Evolutionary conservation across 805 yeast species (phyloP), one percentile per base, ranked within the genome.

Genomic region (Yamadazyma endophytica): DNA sequence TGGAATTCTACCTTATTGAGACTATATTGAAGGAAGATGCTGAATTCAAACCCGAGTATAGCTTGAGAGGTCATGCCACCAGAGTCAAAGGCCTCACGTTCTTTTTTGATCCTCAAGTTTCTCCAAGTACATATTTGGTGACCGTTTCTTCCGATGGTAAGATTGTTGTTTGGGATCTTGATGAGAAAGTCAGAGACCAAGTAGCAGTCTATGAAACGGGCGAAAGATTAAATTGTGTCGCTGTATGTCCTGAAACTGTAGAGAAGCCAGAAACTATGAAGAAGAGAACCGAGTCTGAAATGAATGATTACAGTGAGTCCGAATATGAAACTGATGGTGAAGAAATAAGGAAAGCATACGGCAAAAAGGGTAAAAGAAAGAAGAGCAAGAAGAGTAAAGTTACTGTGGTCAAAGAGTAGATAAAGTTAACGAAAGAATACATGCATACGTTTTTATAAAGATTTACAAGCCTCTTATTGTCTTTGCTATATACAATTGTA

Each of bases 101-200:
- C 28, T 72, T 69, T 46, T 44, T 49, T 16, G 59, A 64, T 21
- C 64, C 69, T 9, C 30, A 29, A 4, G 67, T 62, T 13, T 54
- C 67, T 17, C 33, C 40, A 25, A 47, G 43, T 16, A 42, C 50
- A 14, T 82, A 71, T 49, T 56, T 92, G 49, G 72, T 85, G 0
- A 82, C 95, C 2, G 85, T 88, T 9, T 85, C 96, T 1, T 85
- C 97, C 0, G 97, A 90, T 56, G 97, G 97, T 16, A 83, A 76
- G 48, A 81, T 90, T 31, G 95, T 92, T 6, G 83, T 90, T 3
- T 90, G 97, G 96, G 82, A 89, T 52, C 42, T 66, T 13, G 26
- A 44, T 2, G 61, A 81, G 51, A 52, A 60, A 1, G 48, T 63
- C 2, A 70, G 72, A 46, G 94, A 85, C 47, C 95, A 88, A 55